Evolutionary conservation across 2,329 filamentous ascomycete species (phyloP), one percentile per base, ranked within the genome.

Genomic region (Talaromyces sp.): DNA sequence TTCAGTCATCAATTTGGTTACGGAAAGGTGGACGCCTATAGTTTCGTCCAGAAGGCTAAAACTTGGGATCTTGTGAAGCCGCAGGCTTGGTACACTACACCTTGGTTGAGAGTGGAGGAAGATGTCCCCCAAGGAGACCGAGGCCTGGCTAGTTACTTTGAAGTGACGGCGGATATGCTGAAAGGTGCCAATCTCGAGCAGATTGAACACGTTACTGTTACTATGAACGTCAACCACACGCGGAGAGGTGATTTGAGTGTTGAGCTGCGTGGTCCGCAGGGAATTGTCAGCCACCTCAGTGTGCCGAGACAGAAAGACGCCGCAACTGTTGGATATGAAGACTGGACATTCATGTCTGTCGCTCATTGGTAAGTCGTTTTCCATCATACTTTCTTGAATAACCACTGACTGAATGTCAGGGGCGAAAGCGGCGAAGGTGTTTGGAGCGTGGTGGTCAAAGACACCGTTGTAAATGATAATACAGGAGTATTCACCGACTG

Each of bases 311-410:
- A 84, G 67, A 78, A 86, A 25, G 95, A 99, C 76, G 81, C 84
- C 1, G 85, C 84, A 40, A 75, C 80, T 0, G 78, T 80, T 25
- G 95, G 95, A 8, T 99, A 98, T 76, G 81, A 89, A 43, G 92
- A 98, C 79, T 99, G 95, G 95, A 98, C 94, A 0, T 99, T 99
- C 73, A 99, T 99, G 95, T 96, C 90, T 68, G 95, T 99, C 43
- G 93, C 89, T 69, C 95, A 99, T 76, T 99, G 93, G 91, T 93
- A 84, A 78, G 89, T 5, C 6, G 40, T n/a, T 43, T 7, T 43
- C 17, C 40, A n/a, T 8, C n/a, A 3, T 19, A 43, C 17, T 13
- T 43, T n/a, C 19, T n/a, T 8, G 10, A 19, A 19, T 43, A n/a
- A 43, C 17, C 10, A 43, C n/a, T 36, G 31, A 36, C 19, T 22